Percentiles rank a stretch among this genome's conserved stretches.
phyloP scores from a whole-genome alignment of 2,329 filamentous ascomycete genomes.

The Gnomoniopsis sp. region DNA sequence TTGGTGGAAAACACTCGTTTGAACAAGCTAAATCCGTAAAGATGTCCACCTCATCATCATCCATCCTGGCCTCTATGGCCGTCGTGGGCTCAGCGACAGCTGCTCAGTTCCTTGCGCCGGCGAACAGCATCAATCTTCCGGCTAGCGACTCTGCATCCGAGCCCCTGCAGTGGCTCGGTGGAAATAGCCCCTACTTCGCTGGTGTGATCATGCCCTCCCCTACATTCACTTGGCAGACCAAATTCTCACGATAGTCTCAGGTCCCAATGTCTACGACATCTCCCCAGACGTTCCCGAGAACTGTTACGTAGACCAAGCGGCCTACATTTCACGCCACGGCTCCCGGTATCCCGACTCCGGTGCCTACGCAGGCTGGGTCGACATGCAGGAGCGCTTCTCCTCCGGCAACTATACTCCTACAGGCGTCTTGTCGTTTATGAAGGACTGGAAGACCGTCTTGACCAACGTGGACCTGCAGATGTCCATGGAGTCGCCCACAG shows the following conservation, averaged over 20 bases:
- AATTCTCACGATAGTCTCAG: conserved; percentile 27
- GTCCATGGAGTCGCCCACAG: conserved; percentile 56
- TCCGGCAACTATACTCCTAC: conserved; percentile 49
- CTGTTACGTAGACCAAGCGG: conserved; percentile 58
- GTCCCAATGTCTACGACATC: conserved; percentile 54
- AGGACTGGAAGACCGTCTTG: conserved; percentile 56
- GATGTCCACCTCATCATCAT: conserved; percentile 8
- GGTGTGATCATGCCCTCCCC: conserved; percentile 31
- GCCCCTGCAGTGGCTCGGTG: conserved; percentile 40
- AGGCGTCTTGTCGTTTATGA: conserved; percentile 53
- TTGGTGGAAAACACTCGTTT: background rate
- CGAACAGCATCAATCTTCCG: conserved; percentile 19
- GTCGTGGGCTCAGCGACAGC: conserved; percentile 14
- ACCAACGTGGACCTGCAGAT: conserved; percentile 54
- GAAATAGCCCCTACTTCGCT: conserved; percentile 50
- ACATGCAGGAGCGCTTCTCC: conserved; percentile 46
- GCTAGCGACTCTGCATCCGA: conserved; percentile 18
- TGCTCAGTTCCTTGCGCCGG: conserved; percentile 20
- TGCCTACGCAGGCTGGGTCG: conserved; percentile 56
- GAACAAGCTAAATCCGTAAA: background rate
- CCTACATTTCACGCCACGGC: conserved; percentile 59
- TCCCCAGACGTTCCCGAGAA: conserved; percentile 50
- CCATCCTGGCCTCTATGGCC: conserved; percentile 9
- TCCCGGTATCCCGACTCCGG: conserved; percentile 60
- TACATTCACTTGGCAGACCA: background rate